Percentiles rank a stretch among this genome's conserved stretches.
phyloP scores from a whole-genome alignment of 192 early-diverging fungal species.

The Obelidium mucronatum region DNA sequence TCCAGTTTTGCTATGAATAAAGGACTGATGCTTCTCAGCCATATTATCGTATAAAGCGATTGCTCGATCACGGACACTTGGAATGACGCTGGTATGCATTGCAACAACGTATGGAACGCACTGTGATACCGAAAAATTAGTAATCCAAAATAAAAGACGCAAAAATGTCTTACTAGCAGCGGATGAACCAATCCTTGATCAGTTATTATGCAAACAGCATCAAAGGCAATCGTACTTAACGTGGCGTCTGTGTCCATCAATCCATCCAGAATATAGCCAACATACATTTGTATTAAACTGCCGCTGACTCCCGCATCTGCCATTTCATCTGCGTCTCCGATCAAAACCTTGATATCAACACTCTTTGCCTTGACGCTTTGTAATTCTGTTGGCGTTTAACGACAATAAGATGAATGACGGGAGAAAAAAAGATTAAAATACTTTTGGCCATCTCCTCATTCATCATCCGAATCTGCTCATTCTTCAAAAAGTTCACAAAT shows the following conservation, averaged over 20 bases:
- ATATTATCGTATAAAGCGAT: constrained; percentile 76
- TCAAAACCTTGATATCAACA: constrained; percentile 75
- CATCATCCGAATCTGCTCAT: constrained; percentile 65
- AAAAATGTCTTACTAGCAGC: constrained; percentile 69
- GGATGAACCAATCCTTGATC: constrained; percentile 93
- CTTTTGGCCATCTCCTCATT: constrained; percentile 53
- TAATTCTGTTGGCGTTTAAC: constrained; percentile 34
- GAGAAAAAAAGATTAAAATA: constrained; percentile 56
- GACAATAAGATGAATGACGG: too few relatives aligned
- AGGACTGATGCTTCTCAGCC: constrained; percentile 84
- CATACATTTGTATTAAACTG: constrained; percentile 89
- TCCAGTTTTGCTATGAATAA: constrained; percentile 84
- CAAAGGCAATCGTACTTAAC: constrained; percentile 79
- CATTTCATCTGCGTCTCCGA: constrained; percentile 85
- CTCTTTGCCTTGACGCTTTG: constrained; percentile 9
- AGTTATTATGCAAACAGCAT: constrained; percentile 82
- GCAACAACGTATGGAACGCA: constrained; percentile 91
- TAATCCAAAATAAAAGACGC: too few relatives aligned
- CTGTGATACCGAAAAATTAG: constrained; percentile 52
- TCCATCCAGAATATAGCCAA: constrained; percentile 77
- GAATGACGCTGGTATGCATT: constrained; percentile 75
- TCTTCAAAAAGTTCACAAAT: constrained; percentile 73
- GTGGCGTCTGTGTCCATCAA: constrained; percentile 61
- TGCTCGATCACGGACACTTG: constrained; percentile 71
- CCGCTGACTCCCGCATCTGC: constrained; percentile 88